phyloP scores from a whole-genome alignment of 768 basidiomycete species.

The Epithele typhae region DNA sequence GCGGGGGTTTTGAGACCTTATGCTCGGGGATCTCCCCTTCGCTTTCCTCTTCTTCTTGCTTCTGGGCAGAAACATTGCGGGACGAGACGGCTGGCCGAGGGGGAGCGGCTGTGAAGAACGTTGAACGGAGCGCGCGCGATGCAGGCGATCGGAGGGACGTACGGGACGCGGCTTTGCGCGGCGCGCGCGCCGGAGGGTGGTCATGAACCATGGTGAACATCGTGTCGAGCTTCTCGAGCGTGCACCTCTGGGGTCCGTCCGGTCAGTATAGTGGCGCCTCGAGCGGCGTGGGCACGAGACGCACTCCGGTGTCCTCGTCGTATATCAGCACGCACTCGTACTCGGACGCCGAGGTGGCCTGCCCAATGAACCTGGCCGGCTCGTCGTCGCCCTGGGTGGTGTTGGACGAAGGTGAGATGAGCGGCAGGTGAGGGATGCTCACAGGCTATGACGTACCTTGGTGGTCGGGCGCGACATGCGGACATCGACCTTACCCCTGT shows the following conservation, averaged over 20 bases:
- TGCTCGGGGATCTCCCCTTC: slow-evolving; percentile 22
- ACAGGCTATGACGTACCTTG: slow-evolving; percentile 41
- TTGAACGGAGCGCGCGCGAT: no score
- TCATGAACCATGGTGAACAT: slow-evolving; percentile 52
- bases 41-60: slow-evolving; percentile 23
- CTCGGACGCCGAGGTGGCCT: slow-evolving; percentile 57
- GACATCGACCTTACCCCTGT: slow-evolving; percentile 38
- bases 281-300: slow-evolving; percentile 18
- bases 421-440: not conserved
- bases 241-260: slow-evolving; percentile 71
- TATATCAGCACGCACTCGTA: slow-evolving; percentile 77
- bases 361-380: slow-evolving; percentile 46
- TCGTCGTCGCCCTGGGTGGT: no score
- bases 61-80: not conserved
- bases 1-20: not conserved
- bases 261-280: slow-evolving; percentile 14
- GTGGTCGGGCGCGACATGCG: slow-evolving; percentile 62
- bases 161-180: slow-evolving; percentile 25
- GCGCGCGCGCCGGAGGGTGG: slow-evolving; percentile 33
- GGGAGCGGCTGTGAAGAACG: no score
- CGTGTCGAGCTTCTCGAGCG: slow-evolving; percentile 73
- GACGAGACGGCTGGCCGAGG: not conserved
- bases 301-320: slow-evolving; percentile 68
- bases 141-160: no score
- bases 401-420: slow-evolving; percentile 1